A percentile compares a stretch with the other conserved stretches of the same genome.
phyloP scores from a whole-genome alignment of 495 filamentous ascomycete genomes.

The Penicillium maclennaniae region DNA sequence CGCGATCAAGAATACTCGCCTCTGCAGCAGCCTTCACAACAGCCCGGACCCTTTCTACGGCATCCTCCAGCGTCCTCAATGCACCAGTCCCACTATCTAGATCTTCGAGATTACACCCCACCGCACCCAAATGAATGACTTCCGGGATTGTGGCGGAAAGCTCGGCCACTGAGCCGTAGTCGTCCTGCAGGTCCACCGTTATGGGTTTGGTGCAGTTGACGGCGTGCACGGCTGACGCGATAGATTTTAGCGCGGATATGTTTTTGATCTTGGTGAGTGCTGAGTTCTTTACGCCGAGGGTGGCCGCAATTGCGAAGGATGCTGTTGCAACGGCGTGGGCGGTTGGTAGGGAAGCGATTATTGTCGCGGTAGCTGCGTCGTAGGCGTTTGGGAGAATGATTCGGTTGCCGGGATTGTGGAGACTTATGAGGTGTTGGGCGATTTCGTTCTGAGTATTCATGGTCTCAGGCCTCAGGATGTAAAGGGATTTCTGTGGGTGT shows the following conservation, averaged over 20 bases:
- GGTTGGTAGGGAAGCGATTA: conserved; percentile 36
- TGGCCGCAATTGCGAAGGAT: conserved; percentile 45
- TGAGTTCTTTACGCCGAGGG: conserved; percentile 39
- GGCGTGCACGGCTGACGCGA: conserved; percentile 55
- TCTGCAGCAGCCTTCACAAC: conserved; percentile 32
- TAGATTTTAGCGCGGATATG: conserved; percentile 70
- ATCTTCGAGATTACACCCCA: conserved; percentile 53
- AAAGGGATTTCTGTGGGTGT: background rate
- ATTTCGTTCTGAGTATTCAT: conserved; percentile 3
- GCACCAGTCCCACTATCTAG: conserved; percentile 26
- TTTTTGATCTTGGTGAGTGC: conserved; percentile 47
- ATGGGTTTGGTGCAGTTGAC: conserved; percentile 30
- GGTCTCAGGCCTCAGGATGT: background rate
- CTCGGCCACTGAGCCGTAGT: conserved; percentile 42
- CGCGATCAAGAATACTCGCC: conserved; percentile 44
- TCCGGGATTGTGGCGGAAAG: conserved; percentile 31
- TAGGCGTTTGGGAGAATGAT: conserved; percentile 52
- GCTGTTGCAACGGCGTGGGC: conserved; percentile 52
- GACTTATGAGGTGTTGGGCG: conserved; percentile 21
- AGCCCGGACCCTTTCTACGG: conserved; percentile 34
- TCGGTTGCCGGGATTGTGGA: conserved; percentile 47
- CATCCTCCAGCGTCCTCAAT: conserved; percentile 31
- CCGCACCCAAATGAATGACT: conserved; percentile 42
- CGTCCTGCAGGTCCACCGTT: conserved; percentile 52
- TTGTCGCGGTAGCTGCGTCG: conserved; percentile 42